Conservation (phyloP, 2,329 filamentous ascomycete genomes). For the Lecanosticta acicola region DNA sequence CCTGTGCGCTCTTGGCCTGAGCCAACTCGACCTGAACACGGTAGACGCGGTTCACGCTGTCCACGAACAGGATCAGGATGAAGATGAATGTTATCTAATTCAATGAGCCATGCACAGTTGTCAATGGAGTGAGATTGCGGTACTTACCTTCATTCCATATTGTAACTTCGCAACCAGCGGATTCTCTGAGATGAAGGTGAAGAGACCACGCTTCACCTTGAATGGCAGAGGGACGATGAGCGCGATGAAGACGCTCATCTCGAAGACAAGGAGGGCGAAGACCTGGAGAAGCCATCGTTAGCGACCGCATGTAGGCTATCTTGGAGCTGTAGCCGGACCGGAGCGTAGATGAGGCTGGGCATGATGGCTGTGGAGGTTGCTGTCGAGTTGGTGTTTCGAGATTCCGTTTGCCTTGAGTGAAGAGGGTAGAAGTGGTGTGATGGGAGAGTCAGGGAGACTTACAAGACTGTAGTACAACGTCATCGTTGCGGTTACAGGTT, state of each 20-base stretch:
- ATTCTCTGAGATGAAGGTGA: slow-evolving; percentile 93
- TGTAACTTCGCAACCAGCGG: slow-evolving; percentile 82
- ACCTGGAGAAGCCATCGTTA: slow-evolving; percentile 51
- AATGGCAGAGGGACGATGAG: slow-evolving; percentile 86
- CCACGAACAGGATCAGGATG: slow-evolving; percentile 95
- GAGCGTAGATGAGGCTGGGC: slow-evolving; percentile 35
- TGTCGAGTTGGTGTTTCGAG: neutral
- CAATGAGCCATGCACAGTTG: neutral
- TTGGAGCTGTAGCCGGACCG: slow-evolving; percentile 22
- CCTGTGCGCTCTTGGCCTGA: slow-evolving; percentile 57
- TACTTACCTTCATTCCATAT: slow-evolving; percentile 79
- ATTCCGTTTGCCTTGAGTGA: neutral
- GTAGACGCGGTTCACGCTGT: slow-evolving; percentile 94
- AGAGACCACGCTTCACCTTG: slow-evolving; percentile 75
- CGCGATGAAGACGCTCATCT: slow-evolving; percentile 76
- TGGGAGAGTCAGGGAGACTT: slow-evolving; percentile 33
- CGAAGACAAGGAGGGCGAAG: slow-evolving; percentile 73
- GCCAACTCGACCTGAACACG: slow-evolving; percentile 87
- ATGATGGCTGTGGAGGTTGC: slow-evolving; percentile 19
- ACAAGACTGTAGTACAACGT: slow-evolving; percentile 65
- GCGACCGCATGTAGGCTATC: slow-evolving; percentile 5
- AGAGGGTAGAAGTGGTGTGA: neutral
- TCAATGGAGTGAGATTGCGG: no score
- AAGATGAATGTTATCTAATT: slow-evolving; percentile 90
- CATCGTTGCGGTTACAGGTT: slow-evolving; percentile 45